phyloP scores from a whole-genome alignment of 1,284 basidiomycete genomes.

The Trichosporon ovoides region DNA sequence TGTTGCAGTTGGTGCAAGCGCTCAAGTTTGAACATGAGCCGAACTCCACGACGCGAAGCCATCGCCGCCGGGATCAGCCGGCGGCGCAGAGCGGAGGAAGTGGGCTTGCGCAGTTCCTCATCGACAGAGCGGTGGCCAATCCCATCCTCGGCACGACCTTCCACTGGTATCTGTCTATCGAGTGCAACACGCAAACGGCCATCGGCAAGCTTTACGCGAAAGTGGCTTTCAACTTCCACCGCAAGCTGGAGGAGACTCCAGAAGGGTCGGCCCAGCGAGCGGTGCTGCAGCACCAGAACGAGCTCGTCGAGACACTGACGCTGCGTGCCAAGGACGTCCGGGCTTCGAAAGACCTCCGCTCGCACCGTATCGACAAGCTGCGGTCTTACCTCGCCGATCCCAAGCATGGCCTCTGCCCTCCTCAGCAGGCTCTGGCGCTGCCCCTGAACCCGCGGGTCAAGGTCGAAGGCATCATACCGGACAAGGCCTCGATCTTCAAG shows the following conservation, averaged over 20 bases:
- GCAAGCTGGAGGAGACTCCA: slow-evolving; percentile 72
- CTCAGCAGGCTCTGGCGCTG: slow-evolving; percentile 68
- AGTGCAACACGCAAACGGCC: slow-evolving; percentile 64
- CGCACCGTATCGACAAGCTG: slow-evolving; percentile 96
- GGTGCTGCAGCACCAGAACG: slow-evolving; percentile 74
- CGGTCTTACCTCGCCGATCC: slow-evolving; percentile 74
- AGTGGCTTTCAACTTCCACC: slow-evolving; percentile 83
- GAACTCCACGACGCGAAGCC: slow-evolving; percentile 49
- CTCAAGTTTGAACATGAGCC: slow-evolving; percentile 74
- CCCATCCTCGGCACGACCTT: slow-evolving; percentile 81
- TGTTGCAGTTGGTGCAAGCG: slow-evolving; percentile 94
- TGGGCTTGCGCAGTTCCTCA: slow-evolving; percentile 83
- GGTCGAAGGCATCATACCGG: slow-evolving; percentile 77
- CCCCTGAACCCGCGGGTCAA: slow-evolving; percentile 81
- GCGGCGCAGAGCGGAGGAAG: slow-evolving; percentile 62
- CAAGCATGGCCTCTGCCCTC: slow-evolving; percentile 69
- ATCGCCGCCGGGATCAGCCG: slow-evolving; percentile 48
- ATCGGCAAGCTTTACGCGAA: slow-evolving; percentile 87
- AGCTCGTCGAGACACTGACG: slow-evolving; percentile 76
- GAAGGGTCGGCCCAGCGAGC: slow-evolving; percentile 72
- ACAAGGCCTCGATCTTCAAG: slow-evolving; percentile 94
- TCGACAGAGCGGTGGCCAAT: slow-evolving; percentile 75
- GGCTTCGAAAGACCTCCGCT: slow-evolving; percentile 82
- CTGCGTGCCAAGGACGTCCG: slow-evolving; percentile 80
- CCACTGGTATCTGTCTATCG: slow-evolving; percentile 98